These are phyloP conservation scores for Peronospora tabacina DNA, from an alignment of 352 stramenopile genomes.

Conservation along the genomic window DNA sequence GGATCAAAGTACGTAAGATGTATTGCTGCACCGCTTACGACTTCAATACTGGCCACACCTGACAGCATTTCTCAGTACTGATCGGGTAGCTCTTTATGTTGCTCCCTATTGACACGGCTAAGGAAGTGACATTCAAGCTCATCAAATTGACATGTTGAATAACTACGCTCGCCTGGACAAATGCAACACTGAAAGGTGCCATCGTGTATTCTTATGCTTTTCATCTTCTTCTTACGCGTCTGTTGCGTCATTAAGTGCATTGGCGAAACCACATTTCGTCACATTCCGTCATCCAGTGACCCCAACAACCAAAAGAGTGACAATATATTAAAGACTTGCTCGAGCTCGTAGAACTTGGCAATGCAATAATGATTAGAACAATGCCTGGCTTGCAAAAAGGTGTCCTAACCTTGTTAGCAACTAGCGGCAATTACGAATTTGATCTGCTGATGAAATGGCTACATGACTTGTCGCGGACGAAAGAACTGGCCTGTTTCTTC, in stretches of 20 bases:
- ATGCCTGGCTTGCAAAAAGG: slow-evolving; percentile 23
- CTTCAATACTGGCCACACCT: background rate
- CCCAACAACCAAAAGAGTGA: slow-evolving; percentile 3
- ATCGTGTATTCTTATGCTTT: slow-evolving; percentile 12
- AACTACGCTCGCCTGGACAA: background rate
- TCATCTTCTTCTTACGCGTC: slow-evolving; percentile 57
- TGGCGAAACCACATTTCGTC: slow-evolving; percentile 25
- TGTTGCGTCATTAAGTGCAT: slow-evolving; percentile 53
- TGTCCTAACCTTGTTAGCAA: background rate
- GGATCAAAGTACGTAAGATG: background rate
- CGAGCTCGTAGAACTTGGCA: slow-evolving; percentile 70
- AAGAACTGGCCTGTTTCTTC: background rate
- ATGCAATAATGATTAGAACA: slow-evolving; percentile 51
- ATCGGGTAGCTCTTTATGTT: background rate
- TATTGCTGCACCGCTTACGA: background rate
- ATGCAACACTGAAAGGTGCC: background rate
- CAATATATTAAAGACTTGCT: slow-evolving; percentile 9
- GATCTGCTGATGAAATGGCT: slow-evolving; percentile 14
- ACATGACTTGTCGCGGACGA: slow-evolving; percentile 6
- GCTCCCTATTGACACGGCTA: background rate
- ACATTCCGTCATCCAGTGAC: slow-evolving; percentile 8
- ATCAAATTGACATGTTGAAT: background rate
- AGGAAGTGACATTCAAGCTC: background rate
- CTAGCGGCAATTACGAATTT: background rate
- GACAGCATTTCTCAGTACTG: background rate